These are phyloP conservation scores for Penicillium salamii DNA, from an alignment of 495 filamentous ascomycete genomes.

Conservation along the genomic window DNA sequence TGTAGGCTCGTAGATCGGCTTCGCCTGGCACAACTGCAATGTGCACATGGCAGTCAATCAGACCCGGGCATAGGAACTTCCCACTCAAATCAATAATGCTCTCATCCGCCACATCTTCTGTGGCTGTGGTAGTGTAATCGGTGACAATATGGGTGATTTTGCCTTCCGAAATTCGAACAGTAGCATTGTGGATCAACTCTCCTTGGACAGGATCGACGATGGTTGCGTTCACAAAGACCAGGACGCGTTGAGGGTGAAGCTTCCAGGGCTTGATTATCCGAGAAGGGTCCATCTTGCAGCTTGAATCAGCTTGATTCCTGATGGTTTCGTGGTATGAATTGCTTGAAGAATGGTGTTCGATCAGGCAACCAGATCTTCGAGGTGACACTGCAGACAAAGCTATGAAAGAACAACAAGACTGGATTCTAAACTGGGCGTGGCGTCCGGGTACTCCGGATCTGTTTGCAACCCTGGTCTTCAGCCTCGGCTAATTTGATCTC, in stretches of 20 bases:
- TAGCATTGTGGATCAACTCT: conserved; percentile 18
- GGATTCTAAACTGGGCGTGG: neutral
- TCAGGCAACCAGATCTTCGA: neutral
- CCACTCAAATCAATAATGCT: conserved; percentile 37
- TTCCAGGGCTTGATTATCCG: conserved; percentile 34
- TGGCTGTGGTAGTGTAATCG: neutral
- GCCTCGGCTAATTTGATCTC: neutral
- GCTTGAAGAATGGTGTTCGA: neutral
- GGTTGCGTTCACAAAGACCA: conserved; percentile 29
- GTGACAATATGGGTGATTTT: conserved; percentile 18
- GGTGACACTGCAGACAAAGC: neutral
- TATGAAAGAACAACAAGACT: neutral
- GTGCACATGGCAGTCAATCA: conserved; percentile 62
- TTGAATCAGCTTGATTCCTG: neutral
- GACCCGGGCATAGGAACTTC: conserved; percentile 50
- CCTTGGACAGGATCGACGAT: conserved; percentile 31
- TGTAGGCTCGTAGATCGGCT: conserved; percentile 19
- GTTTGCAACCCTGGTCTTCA: neutral
- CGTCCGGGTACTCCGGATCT: neutral
- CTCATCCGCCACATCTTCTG: neutral
- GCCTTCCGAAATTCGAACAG: conserved; percentile 23
- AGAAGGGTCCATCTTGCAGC: conserved; percentile 15
- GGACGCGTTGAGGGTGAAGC: conserved; percentile 14
- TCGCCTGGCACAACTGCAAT: conserved; percentile 45
- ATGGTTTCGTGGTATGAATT: neutral